A percentile compares a stretch with the other conserved stretches of the same genome.
Conservation (phyloP, 495 filamentous ascomycete species). For the Diplogelasinospora grovesii region DNA sequence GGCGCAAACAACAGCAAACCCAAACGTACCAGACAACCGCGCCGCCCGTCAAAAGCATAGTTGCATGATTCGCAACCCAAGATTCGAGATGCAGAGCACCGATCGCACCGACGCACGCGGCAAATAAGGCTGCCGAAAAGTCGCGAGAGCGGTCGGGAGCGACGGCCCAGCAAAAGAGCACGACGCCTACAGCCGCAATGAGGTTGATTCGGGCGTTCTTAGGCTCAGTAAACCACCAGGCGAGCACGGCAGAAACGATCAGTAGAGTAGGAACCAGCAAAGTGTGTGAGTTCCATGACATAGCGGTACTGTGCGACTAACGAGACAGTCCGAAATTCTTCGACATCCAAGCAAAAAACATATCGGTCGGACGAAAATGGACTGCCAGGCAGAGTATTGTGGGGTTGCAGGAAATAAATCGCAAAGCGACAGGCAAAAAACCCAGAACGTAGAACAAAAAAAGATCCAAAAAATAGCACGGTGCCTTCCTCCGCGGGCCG, state of each 20-base stretch:
- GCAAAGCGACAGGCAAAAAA: neutral
- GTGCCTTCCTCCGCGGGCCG: no score
- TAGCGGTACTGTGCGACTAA: conserved; percentile 32
- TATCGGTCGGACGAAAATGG: neutral
- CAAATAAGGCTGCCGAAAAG: conserved; percentile 30
- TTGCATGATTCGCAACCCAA: conserved; percentile 34
- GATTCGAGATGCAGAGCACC: conserved; percentile 31
- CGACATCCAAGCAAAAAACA: no score
- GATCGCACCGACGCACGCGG: conserved; percentile 25
- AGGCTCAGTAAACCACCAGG: conserved; percentile 44
- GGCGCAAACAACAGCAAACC: no score
- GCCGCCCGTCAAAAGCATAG: conserved; percentile 39
- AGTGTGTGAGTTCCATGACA: conserved; percentile 46
- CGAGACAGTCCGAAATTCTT: no score
- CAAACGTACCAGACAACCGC: conserved; percentile 41
- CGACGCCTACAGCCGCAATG: conserved; percentile 38
- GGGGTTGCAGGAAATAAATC: conserved; percentile 9
- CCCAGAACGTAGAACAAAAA: neutral
- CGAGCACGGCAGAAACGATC: conserved; percentile 42
- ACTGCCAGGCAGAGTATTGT: conserved; percentile 2
- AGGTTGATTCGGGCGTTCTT: conserved; percentile 40
- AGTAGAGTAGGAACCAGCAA: conserved; percentile 44
- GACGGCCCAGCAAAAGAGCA: conserved; percentile 40
- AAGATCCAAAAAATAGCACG: neutral
- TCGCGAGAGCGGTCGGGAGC: conserved; percentile 37